Percentiles rank a stretch among this genome's conserved stretches.
These are phyloP conservation scores for Stylonectria norvegica DNA, from an alignment of 2,329 filamentous ascomycete genomes.

Conservation along the genomic window DNA sequence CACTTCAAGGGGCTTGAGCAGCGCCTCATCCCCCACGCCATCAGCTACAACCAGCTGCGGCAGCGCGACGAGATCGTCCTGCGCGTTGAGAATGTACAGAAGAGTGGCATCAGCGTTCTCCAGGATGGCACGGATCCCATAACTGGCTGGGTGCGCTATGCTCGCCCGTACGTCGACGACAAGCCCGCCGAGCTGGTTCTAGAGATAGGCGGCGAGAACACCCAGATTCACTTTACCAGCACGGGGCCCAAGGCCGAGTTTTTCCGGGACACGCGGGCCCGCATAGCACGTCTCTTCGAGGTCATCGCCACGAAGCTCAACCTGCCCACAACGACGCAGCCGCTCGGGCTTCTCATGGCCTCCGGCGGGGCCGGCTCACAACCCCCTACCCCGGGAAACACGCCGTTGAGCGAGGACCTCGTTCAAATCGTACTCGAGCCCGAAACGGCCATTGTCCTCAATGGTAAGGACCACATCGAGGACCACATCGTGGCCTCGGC, in stretches of 20 bases:
- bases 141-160: constrained; percentile 67
- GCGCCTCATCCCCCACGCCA: constrained; percentile 71
- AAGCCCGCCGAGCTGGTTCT: constrained; percentile 70
- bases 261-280: constrained; percentile 64
- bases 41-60: constrained; percentile 70
- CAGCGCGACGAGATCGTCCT: constrained; percentile 72
- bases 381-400: constrained; percentile 64
- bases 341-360: constrained; percentile 65
- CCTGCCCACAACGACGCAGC: constrained; percentile 56
- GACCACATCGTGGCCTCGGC: constrained; percentile 27
- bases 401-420: constrained; percentile 65
- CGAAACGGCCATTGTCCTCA: constrained; percentile 57
- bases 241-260: constrained; percentile 61
- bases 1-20: constrained; percentile 91
- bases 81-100: constrained; percentile 81
- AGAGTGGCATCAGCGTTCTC: constrained; percentile 71
- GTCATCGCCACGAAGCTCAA: constrained; percentile 80
- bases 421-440: constrained; percentile 62
- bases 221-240: constrained; percentile 48
- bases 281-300: constrained; percentile 71
- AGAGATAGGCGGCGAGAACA: constrained; percentile 70
- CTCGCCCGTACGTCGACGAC: constrained; percentile 81
- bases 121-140: constrained; percentile 34
- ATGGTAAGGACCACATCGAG: constrained; percentile 47
- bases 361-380: constrained; percentile 59